These are phyloP conservation scores for Aureobasidium sp. DNA, from an alignment of 2,329 filamentous ascomycete genomes.

Conservation along the genomic window DNA sequence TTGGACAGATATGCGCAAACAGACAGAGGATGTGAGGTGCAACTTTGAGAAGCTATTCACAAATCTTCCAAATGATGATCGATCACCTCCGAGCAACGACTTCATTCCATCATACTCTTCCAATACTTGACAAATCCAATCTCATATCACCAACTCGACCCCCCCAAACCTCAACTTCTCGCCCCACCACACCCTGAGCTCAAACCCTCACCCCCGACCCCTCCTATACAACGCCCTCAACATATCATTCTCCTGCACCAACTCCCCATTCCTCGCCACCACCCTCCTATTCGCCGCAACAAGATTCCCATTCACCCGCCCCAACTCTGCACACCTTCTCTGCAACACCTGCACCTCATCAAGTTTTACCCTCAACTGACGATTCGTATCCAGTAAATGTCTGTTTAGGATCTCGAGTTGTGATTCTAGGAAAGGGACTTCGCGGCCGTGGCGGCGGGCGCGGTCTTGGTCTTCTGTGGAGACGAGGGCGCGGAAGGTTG, in stretches of 20 bases:
- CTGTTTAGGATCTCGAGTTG: background rate
- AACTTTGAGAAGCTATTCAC: too few relatives aligned
- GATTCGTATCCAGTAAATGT: background rate
- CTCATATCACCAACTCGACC: background rate
- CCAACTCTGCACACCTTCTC: background rate
- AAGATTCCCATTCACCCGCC: background rate
- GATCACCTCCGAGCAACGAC: too few relatives aligned
- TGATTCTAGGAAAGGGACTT: background rate
- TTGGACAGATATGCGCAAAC: background rate
- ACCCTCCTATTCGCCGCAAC: background rate
- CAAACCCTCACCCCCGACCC: background rate
- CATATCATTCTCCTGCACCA: constrained; percentile 1
- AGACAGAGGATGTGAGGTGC: background rate
- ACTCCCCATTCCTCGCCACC: background rate
- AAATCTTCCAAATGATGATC: too few relatives aligned
- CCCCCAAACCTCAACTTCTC: background rate
- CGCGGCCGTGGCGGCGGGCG: background rate
- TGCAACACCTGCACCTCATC: background rate
- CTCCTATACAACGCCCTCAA: background rate
- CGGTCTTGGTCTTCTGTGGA: background rate
- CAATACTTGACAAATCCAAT: background rate
- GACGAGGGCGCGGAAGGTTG: background rate
- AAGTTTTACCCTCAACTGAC: background rate
- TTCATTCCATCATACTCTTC: too few relatives aligned
- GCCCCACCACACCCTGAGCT: too few relatives aligned